These are phyloP conservation scores for Coccomyxa sp. DNA, from an alignment of 139 green algal species.

Conservation along the genomic window DNA sequence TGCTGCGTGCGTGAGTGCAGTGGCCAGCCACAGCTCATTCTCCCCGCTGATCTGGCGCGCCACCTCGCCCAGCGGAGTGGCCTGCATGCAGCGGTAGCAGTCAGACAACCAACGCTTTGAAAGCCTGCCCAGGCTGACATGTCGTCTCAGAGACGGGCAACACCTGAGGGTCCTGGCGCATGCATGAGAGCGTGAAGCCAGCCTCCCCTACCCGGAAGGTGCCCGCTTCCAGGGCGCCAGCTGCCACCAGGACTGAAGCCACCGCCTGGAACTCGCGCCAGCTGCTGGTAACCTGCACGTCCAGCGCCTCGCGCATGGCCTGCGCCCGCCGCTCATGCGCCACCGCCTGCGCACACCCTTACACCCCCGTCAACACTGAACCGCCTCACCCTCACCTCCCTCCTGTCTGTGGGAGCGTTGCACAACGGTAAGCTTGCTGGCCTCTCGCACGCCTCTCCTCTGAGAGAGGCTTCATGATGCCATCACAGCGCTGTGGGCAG, in stretches of 20 bases:
- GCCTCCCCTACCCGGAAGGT: conserved; percentile 30
- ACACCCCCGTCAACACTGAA: not conserved
- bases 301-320: conserved; percentile 7
- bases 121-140: no score
- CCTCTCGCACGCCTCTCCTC: no score
- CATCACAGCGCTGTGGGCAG: no score
- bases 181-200: no score
- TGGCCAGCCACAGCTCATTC: conserved; percentile 90
- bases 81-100: conserved; percentile 26
- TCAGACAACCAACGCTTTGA: no score
- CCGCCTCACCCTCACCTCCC: not conserved
- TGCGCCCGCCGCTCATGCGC: not conserved
- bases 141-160: no score
- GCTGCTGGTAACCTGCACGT: conserved; percentile 22
- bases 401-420: no score
- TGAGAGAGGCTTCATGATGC: no score
- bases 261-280: conserved; percentile 54
- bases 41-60: conserved; percentile 61
- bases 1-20: conserved; percentile 58
- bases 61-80: conserved; percentile 63
- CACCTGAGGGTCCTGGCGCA: no score
- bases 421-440: no score
- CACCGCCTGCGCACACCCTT: not conserved
- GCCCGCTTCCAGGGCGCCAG: conserved; percentile 28
- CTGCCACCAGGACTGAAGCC: conserved; percentile 47